Base-by-base conservation (phyloP, 1,284 basidiomycete species). In the Moesziomyces parantarcticus region DNA sequence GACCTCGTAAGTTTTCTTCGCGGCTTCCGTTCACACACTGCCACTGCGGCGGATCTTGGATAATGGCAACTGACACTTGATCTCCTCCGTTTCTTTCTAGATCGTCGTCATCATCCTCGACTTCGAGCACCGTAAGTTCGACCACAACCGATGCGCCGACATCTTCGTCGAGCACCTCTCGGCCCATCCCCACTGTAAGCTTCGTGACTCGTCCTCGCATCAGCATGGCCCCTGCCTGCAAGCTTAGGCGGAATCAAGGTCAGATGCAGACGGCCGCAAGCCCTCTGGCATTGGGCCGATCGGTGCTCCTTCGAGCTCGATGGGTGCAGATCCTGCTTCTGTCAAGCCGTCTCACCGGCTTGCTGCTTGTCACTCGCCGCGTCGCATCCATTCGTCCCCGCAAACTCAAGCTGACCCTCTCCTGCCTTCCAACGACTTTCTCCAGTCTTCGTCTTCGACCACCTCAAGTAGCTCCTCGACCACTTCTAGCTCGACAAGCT, bases 81-180 rank as follows among this genome's bases (percentile, higher is more conserved):
- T 5, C 41, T 8, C 18, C 14, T 42, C 23, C 26, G 39, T 10
- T 36, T 16, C 13, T 16, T 18, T 21, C 46, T 34, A 58, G 57
- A 22, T 46, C 57, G 43, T 26, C 45, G 18, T 29, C 51, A 5
- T 53, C 63, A 34, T 52, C 59, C 36, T 46, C 50, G 25, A 55
- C 62, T 9, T 59, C 67, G 64, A 63, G 52, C 26, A 73, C 50
- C 36, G 64, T 68, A 73, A 73, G 64, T 68, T 68, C 70, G 59
- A 51, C 56, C 18, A 64, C 70, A 13, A 53, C 51, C 16, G 26
- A 48, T 9, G 25, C 58, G 34, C 46, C 54, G 45, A 20, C 49
- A 22, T 49, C 65, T 13, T 43, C 53, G 47, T 59, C 67, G 46
- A 64, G 60, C 57, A 50, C 62, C 39, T 59, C 57, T 39, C 14